Evolutionary conservation across 495 filamentous ascomycete genomes (phyloP).

Genomic region (Lindgomyces ingoldianus): DNA sequence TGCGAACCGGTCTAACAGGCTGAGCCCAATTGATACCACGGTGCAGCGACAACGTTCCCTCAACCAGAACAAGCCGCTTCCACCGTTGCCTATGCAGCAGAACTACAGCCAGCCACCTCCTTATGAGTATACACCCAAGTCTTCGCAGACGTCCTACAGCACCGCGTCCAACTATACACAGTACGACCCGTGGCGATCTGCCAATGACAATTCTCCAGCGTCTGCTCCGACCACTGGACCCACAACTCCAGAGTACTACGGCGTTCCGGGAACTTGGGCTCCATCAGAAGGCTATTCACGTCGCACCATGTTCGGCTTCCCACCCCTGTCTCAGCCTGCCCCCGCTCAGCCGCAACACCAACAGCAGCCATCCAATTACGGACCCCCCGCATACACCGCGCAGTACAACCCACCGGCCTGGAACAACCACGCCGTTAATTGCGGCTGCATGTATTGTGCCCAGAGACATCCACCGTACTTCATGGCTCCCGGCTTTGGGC

Average conservation of each 20-base stretch:
- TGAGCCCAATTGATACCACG: conserved; percentile 73
- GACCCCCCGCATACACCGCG: conserved; percentile 34
- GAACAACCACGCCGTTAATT: conserved; percentile 57
- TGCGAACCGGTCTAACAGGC: conserved; percentile 51
- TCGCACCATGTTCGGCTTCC: conserved; percentile 43
- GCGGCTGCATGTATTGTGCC: conserved; percentile 67
- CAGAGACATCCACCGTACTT: conserved; percentile 67
- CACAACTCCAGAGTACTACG: conserved; percentile 49
- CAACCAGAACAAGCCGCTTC: conserved; percentile 41
- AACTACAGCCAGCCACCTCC: conserved; percentile 26
- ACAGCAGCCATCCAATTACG: conserved; percentile 30
- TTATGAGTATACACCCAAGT: conserved; percentile 34
- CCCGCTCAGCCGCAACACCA: conserved; percentile 35
- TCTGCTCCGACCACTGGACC: conserved; percentile 69
- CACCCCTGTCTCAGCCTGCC: conserved; percentile 38
- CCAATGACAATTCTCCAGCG: conserved; percentile 65
- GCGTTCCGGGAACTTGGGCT: conserved; percentile 50
- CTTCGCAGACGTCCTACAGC: conserved; percentile 31
- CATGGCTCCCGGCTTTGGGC: conserved; percentile 55
- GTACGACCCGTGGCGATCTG: conserved; percentile 56
- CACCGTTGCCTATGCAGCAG: conserved; percentile 31
- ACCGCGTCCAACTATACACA: conserved; percentile 31
- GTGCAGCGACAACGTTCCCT: conserved; percentile 49
- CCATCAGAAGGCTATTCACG: conserved; percentile 40
- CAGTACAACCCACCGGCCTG: conserved; percentile 38